Percentiles rank a stretch among this genome's conserved stretches.
phyloP scores from a whole-genome alignment of 352 stramenopile species.

The Thraustochytrium striatum region DNA sequence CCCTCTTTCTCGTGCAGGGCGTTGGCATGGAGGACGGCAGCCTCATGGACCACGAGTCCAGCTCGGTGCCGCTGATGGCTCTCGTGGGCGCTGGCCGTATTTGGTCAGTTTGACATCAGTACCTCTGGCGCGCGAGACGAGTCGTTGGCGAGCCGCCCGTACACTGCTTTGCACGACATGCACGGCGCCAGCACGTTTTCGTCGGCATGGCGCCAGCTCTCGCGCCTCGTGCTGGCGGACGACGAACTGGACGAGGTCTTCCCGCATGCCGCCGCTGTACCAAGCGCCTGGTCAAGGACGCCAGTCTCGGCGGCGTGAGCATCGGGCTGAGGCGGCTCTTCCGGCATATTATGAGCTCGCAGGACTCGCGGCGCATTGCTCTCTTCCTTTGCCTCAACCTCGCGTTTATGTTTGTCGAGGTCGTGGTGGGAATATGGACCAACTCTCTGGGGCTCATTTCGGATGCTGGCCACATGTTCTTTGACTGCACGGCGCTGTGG shows the following conservation, averaged over 20 bases:
- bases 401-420: slow-evolving; percentile 77
- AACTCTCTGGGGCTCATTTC: slow-evolving; percentile 80
- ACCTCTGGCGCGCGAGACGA: not conserved
- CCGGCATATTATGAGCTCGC: slow-evolving; percentile 19
- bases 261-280: not conserved
- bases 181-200: not conserved
- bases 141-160: not conserved
- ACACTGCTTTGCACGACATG: not conserved
- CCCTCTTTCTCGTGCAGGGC: not conserved
- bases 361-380: slow-evolving; percentile 67
- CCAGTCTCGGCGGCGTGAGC: no score
- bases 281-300: not conserved
- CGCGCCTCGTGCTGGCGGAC: not conserved
- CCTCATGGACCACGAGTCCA: not conserved
- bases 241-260: not conserved
- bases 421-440: slow-evolving; percentile 71
- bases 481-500: slow-evolving; percentile 76
- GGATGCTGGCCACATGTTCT: slow-evolving; percentile 80
- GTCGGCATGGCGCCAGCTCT: not conserved
- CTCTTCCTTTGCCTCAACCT: slow-evolving; percentile 76
- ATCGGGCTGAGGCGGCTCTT: no score
- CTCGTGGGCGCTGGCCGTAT: not conserved
- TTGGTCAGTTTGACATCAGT: not conserved
- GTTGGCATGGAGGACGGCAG: not conserved
- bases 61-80: not conserved